phyloP scores from a whole-genome alignment of 2,329 filamentous ascomycete genomes.

The Botrytis pseudocinerea region DNA sequence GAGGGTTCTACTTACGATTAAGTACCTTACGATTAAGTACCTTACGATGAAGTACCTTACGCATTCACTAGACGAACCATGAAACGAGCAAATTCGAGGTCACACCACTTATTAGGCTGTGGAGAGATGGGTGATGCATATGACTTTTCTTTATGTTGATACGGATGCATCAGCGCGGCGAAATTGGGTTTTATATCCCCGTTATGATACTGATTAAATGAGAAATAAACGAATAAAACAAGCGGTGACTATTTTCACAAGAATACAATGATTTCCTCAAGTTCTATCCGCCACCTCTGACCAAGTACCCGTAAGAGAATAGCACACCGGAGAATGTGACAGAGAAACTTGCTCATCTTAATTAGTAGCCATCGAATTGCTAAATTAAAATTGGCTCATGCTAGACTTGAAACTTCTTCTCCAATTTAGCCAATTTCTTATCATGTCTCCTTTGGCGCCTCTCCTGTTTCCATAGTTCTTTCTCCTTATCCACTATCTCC shows the following conservation, averaged over 20 bases:
- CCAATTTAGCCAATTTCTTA: slow-evolving; percentile 26
- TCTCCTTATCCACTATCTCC: slow-evolving; percentile 50
- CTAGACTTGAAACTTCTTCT: slow-evolving; percentile 13
- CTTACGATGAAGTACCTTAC: slow-evolving; percentile 42
- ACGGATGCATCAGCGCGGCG: slow-evolving; percentile 42
- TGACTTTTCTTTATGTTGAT: slow-evolving; percentile 29
- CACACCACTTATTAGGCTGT: not conserved
- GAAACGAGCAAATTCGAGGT: slow-evolving; percentile 12
- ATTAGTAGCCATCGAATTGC: not conserved
- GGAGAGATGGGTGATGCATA: slow-evolving; percentile 10
- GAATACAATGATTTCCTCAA: not conserved
- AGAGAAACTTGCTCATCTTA: not conserved
- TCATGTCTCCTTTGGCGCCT: slow-evolving; percentile 36
- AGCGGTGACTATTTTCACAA: slow-evolving; percentile 18
- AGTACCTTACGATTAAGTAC: slow-evolving; percentile 14
- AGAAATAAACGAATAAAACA: slow-evolving; percentile 26
- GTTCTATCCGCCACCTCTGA: not conserved
- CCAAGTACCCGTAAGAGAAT: not conserved
- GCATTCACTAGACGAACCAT: not conserved
- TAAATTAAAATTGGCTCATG: slow-evolving; percentile 3
- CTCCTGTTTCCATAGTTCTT: slow-evolving; percentile 43
- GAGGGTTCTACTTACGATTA: slow-evolving; percentile 68
- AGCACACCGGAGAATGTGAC: not conserved
- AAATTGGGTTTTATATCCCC: slow-evolving; percentile 33
- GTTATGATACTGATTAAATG: slow-evolving; percentile 29